phyloP scores from a whole-genome alignment of 2,329 filamentous ascomycete genomes.

The Cercospora beticola region DNA sequence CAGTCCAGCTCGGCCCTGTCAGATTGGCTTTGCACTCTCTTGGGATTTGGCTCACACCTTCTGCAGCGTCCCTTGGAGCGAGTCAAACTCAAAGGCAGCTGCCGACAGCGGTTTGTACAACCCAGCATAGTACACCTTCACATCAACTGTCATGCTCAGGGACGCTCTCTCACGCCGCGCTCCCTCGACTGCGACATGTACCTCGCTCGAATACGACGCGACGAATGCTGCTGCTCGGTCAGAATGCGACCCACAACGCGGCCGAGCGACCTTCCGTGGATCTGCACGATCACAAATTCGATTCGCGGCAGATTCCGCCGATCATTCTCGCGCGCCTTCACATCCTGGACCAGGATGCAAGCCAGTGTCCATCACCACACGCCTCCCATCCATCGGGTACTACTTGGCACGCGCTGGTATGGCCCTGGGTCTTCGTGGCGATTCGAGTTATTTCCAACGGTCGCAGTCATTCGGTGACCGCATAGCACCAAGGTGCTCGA shows the following conservation, averaged over 20 bases:
- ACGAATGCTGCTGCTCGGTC: slow-evolving; percentile 16
- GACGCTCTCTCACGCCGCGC: background rate
- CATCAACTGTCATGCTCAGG: background rate
- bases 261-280: slow-evolving; percentile 10
- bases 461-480: background rate
- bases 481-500: background rate
- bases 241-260: slow-evolving; percentile 11
- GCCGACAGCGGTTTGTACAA: slow-evolving; percentile 23
- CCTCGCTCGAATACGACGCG: background rate
- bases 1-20: slow-evolving; percentile 19
- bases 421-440: background rate
- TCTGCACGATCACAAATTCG: slow-evolving; percentile 16
- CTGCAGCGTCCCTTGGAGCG: slow-evolving; percentile 23
- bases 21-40: slow-evolving; percentile 29
- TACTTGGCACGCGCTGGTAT: background rate
- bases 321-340: slow-evolving; percentile 12
- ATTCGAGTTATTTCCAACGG: background rate
- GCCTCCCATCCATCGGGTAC: background rate
- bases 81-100: slow-evolving; percentile 27
- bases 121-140: background rate
- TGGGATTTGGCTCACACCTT: slow-evolving; percentile 20
- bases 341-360: slow-evolving; percentile 18
- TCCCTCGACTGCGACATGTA: background rate
- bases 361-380: slow-evolving; percentile 9
- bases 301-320: slow-evolving; percentile 16